Conservation (phyloP, 2,329 filamentous ascomycete genomes). For the Amauroascus verrucosus region DNA sequence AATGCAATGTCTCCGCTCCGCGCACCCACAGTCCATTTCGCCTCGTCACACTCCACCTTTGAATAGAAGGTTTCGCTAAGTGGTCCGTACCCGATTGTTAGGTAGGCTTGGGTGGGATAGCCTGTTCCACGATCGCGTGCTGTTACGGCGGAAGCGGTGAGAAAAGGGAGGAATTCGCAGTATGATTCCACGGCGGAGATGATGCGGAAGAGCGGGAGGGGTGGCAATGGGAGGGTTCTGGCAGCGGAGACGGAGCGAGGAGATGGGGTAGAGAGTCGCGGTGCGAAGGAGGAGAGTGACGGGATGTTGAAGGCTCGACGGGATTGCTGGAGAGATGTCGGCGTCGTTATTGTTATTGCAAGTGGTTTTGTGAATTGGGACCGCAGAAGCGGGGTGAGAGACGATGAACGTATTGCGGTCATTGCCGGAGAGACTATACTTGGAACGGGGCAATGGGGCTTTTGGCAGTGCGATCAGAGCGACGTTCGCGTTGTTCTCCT, state of each 20-base stretch:
- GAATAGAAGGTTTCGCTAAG: conserved; percentile 77
- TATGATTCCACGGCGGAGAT: conserved; percentile 86
- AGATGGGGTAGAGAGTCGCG: conserved; percentile 26
- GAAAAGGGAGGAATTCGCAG: conserved; percentile 82
- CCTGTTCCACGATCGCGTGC: conserved; percentile 49
- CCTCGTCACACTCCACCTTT: conserved; percentile 65
- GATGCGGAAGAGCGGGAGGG: conserved; percentile 62
- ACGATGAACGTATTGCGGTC: background rate
- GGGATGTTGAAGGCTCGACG: conserved; percentile 16
- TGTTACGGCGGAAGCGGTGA: conserved; percentile 65
- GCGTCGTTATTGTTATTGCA: background rate
- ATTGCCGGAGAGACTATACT: background rate
- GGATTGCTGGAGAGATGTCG: conserved; percentile 3
- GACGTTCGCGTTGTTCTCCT: too few relatives aligned
- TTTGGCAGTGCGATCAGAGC: too few relatives aligned
- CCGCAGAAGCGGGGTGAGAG: background rate
- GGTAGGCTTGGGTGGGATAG: conserved; percentile 60
- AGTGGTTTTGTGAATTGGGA: conserved; percentile 8
- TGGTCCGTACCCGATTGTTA: conserved; percentile 76
- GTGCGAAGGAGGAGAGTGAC: conserved; percentile 15
- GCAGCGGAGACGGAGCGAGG: conserved; percentile 61
- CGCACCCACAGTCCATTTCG: conserved; percentile 60
- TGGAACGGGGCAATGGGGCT: too few relatives aligned
- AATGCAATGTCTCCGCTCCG: conserved; percentile 34
- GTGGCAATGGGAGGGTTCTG: conserved; percentile 66